phyloP scores from a whole-genome alignment of 768 basidiomycete genomes.

The Cyclocybe aegerita region DNA sequence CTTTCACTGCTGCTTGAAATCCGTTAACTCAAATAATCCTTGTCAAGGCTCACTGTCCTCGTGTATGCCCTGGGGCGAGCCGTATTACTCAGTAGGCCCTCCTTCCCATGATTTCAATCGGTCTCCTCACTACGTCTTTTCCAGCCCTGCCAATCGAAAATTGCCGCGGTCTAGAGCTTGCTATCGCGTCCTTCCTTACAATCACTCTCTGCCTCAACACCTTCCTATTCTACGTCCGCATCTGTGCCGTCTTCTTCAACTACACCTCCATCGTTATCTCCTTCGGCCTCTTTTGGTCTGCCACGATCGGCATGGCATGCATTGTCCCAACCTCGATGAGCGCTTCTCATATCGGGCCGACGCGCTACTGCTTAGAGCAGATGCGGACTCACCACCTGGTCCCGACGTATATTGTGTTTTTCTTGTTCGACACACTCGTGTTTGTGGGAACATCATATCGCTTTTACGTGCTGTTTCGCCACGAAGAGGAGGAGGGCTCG shows the following conservation, averaged over 20 bases:
- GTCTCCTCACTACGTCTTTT: neutral
- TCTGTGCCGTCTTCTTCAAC: constrained; percentile 5
- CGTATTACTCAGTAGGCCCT: neutral
- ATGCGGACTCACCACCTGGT: too few species aligned
- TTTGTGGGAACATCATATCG: too few species aligned
- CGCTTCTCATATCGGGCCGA: too few species aligned
- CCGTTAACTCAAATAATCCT: neutral
- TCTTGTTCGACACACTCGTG: too few species aligned
- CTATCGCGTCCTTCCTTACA: neutral
- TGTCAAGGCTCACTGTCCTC: neutral
- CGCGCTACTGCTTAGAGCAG: too few species aligned
- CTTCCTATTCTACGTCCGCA: constrained; percentile 4
- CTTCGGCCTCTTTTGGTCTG: neutral
- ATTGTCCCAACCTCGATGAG: neutral
- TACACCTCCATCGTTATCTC: constrained; percentile 1
- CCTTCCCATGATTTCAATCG: neutral
- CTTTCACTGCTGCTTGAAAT: neutral
- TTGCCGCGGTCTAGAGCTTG: neutral
- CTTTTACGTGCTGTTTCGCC: too few species aligned
- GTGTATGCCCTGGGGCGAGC: neutral
- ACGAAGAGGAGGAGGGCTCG: neutral
- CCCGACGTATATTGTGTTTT: too few species aligned
- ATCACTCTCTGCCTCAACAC: neutral
- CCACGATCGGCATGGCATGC: neutral
- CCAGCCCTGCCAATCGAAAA: neutral